Percentiles rank a stretch among this genome's conserved stretches.
phyloP scores from a whole-genome alignment of 768 basidiomycete genomes.

The Rhodosporidiobolus odoratus region DNA sequence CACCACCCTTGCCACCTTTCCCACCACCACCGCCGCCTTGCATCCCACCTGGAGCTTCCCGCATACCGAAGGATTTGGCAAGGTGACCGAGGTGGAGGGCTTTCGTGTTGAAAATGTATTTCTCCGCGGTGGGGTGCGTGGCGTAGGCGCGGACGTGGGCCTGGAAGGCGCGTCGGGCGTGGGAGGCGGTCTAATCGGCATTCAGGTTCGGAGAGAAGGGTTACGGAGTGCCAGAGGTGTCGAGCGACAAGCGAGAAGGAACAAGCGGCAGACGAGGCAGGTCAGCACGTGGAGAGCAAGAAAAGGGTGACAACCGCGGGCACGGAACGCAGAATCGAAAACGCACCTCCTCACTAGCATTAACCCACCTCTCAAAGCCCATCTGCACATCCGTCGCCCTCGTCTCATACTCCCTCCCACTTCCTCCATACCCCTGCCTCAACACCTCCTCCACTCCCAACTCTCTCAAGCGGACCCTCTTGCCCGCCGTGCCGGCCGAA shows the following conservation, averaged over 20 bases:
- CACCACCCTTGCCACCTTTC: background rate
- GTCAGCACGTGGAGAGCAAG: constrained; percentile 2
- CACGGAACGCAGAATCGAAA: too few relatives aligned
- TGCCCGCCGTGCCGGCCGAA: constrained; percentile 38
- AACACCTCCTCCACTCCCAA: constrained; percentile 67
- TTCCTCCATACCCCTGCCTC: constrained; percentile 77
- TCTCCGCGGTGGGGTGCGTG: constrained; percentile 91
- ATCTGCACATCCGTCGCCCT: constrained; percentile 94
- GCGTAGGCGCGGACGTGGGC: constrained; percentile 95
- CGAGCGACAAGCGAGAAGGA: background rate
- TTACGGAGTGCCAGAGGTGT: background rate
- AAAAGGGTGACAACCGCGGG: too few relatives aligned
- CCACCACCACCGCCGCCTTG: background rate
- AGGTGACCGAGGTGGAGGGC: constrained; percentile 87
- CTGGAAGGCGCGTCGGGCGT: constrained; percentile 77
- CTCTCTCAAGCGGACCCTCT: constrained; percentile 51
- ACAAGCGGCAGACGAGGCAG: background rate
- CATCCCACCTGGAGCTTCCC: constrained; percentile 90
- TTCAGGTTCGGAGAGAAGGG: background rate
- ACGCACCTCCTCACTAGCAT: constrained; percentile 64
- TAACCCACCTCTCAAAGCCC: constrained; percentile 89
- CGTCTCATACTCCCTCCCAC: constrained; percentile 68
- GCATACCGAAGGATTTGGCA: constrained; percentile 83
- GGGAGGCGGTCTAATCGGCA: constrained; percentile 59
- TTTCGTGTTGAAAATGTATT: constrained; percentile 92